Base-by-base conservation (phyloP, 2,329 filamentous ascomycete genomes). In the Huntiella bhutanensis region DNA sequence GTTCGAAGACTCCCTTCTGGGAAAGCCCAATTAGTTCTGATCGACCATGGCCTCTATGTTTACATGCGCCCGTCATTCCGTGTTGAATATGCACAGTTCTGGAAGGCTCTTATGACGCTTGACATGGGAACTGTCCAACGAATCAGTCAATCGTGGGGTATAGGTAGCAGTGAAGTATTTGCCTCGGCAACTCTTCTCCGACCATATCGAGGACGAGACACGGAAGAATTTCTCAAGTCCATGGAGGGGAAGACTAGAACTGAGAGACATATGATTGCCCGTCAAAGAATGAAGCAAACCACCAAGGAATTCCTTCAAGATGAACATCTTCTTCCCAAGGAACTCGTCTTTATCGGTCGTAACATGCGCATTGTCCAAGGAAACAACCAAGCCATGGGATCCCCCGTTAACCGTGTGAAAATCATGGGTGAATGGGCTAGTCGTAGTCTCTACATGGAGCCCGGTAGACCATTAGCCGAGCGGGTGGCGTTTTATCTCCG, bases 31-130 rank as follows among this genome's bases (percentile, higher is more conserved):
- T 71, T 98, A 28, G 88, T 96, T 1, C 77, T 98, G 33, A 94
- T 98, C 58, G 91, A 98, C 61, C 91, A 98, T 61, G 91, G 91
- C 0, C 75, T 98, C 4, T 98, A 98, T 64, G 84, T 96, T 47
- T 80, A 83, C 60, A 91, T 96, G 82, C 69, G 75, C 17, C 79
- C 82, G 1, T 67, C 75, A 50, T 94, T 96, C 64, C 75, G 86
- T 8, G 79, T 80, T 56, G 76, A 96, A 59, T 96, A 96, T 60
- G 77, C 79, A 13, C 67, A 75, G 3, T 91, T 98, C 65, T 98
- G 91, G 91, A 93, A 92, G 61, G 79, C 82, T 0, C 73, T 98
- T 8, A 77, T 96, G 67, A 86, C 85, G 0, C 91, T 96, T 54
- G 91, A 98, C 67, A 94, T 95, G 62, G 66, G 71, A 16, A 83